phyloP scores from a whole-genome alignment of 768 basidiomycete genomes.

The Pulveroboletus ravenelii region DNA sequence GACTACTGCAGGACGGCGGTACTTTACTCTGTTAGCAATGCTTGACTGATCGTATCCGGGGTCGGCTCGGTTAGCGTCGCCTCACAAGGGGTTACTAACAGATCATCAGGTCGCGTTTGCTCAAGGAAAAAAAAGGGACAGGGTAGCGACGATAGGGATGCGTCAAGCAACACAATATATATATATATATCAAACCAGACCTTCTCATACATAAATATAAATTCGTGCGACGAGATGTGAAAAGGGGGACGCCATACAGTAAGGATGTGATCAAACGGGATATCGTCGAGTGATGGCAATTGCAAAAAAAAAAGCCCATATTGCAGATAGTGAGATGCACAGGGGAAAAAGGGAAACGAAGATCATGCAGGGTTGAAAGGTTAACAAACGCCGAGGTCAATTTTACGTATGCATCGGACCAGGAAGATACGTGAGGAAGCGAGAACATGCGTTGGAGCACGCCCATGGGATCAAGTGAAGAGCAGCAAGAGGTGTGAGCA shows the following conservation, averaged over 20 bases:
- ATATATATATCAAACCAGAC: constrained; percentile 16
- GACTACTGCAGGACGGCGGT: not conserved
- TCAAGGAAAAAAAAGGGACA: not conserved
- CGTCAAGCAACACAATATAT: constrained; percentile 23
- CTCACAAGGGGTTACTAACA: not conserved
- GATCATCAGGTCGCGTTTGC: not conserved
- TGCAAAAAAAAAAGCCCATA: not conserved
- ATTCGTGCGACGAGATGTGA: constrained; percentile 6
- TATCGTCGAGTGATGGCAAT: not conserved
- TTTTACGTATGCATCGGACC: constrained; percentile 15
- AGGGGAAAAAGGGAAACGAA: not conserved
- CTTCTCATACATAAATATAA: constrained; percentile 21
- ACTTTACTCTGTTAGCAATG: not conserved
- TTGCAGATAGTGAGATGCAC: not conserved
- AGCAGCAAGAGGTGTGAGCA: constrained; percentile 4
- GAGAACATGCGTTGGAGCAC: constrained; percentile 7
- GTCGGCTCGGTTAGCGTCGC: constrained; percentile 1
- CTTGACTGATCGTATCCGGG: not conserved
- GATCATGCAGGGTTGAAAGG: constrained; percentile 1
- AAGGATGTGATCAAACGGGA: too few species aligned
- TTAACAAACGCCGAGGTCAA: constrained; percentile 3
- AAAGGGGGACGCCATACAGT: not conserved
- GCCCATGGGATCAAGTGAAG: not conserved
- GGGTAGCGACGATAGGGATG: constrained; percentile 13
- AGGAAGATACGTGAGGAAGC: constrained; percentile 4